phyloP scores from a whole-genome alignment of 192 early-diverging fungal genomes.

The Haplosporangium gracile region DNA sequence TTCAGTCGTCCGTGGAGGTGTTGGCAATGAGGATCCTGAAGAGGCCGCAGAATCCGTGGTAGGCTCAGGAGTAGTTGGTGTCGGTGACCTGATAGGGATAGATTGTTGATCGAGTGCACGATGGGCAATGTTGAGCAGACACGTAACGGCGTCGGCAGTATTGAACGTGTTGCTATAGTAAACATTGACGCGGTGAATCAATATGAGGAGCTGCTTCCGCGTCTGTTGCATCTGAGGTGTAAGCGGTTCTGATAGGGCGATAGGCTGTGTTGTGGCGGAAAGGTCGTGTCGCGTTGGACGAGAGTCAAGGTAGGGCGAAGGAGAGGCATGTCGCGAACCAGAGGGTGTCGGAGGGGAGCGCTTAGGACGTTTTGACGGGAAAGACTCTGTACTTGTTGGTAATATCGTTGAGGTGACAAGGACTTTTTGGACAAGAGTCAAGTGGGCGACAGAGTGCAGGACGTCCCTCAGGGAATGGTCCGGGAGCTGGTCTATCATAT shows the following conservation, averaged over 20 bases:
- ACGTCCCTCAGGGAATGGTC: not conserved
- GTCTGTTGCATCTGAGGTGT: not conserved
- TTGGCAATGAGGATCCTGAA: not conserved
- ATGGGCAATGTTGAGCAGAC: conserved; percentile 6
- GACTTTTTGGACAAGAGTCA: not conserved
- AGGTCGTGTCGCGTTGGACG: not conserved
- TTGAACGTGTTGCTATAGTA: conserved; percentile 4
- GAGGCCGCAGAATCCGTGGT: not conserved
- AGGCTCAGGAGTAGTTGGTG: not conserved
- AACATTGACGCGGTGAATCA: conserved; percentile 2
- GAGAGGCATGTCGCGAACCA: not conserved
- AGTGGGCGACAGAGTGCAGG: not conserved
- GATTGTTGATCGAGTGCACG: not conserved
- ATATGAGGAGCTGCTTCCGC: not conserved
- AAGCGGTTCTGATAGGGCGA: not conserved
- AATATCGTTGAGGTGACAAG: not conserved
- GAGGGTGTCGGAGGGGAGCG: not conserved
- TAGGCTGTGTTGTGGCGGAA: not conserved
- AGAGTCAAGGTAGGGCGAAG: not conserved
- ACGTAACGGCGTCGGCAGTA: not conserved
- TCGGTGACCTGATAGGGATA: not conserved
- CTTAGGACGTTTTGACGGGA: not conserved
- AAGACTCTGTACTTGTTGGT: not conserved
- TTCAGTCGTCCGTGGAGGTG: not conserved
- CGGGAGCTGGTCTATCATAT: conserved; percentile 4